A percentile compares a stretch with the other conserved stretches of the same genome.
phyloP scores from a whole-genome alignment of 305 asterid species.

The Solanum hybrid region DNA sequence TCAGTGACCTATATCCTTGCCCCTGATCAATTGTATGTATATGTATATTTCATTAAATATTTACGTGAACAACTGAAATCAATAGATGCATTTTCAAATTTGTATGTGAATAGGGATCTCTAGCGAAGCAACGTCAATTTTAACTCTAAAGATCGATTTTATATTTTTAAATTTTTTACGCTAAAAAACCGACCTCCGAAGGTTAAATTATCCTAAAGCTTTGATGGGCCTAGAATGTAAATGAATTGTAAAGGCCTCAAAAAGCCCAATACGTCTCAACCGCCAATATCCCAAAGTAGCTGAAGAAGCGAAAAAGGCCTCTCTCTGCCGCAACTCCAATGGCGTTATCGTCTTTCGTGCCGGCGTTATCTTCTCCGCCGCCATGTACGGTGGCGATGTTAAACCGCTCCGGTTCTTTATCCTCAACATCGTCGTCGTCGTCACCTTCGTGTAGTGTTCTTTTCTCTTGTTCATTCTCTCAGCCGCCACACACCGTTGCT shows the following conservation, averaged over 20 bases:
- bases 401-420: background rate
- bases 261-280: background rate
- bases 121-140: background rate
- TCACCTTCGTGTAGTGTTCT: background rate
- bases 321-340: constrained; percentile 2
- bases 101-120: background rate
- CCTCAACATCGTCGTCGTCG: constrained; percentile 1
- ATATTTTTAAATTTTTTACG: background rate
- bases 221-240: background rate
- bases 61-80: background rate
- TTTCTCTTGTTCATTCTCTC: background rate
- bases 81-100: background rate
- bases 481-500: background rate
- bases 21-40: background rate
- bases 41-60: background rate
- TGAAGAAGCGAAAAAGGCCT: background rate
- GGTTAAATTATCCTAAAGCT: background rate
- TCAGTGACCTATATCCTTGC: too few species aligned
- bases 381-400: background rate
- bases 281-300: background rate
- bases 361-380: constrained; percentile 13
- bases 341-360: constrained; percentile 18
- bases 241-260: background rate
- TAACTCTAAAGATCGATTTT: background rate
- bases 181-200: background rate